Evolutionary conservation across 2,329 filamentous ascomycete genomes (phyloP).

Genomic region (Neonectria ditissima): DNA sequence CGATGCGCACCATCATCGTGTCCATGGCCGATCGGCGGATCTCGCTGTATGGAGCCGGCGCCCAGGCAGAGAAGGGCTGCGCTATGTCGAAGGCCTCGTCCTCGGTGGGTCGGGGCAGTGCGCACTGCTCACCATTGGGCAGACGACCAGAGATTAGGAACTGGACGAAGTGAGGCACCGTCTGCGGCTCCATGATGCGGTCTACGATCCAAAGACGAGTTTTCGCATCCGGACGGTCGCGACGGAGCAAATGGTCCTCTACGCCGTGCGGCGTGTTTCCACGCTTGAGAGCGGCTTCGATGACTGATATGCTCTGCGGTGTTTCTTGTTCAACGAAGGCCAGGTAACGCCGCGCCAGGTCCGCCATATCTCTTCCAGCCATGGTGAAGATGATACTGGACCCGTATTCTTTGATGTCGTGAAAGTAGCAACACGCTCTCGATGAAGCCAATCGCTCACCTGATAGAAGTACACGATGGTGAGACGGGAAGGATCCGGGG

Average conservation of each 20-base stretch:
- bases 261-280: not conserved
- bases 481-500: too few relatives aligned
- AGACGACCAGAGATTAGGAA: not conserved
- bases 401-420: too few relatives aligned
- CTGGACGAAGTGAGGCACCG: not conserved
- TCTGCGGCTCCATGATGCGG: slow-evolving; percentile 3
- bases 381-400: too few relatives aligned
- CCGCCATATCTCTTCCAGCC: too few relatives aligned
- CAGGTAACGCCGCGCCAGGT: not conserved
- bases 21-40: not conserved
- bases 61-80: not conserved
- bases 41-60: not conserved
- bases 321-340: not conserved
- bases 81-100: not conserved
- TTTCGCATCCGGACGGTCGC: not conserved
- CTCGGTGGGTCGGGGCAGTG: not conserved
- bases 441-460: too few relatives aligned
- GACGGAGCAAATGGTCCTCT: not conserved
- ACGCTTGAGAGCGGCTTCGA: not conserved
- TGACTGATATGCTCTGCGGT: not conserved
- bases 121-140: not conserved
- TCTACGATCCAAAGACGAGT: not conserved
- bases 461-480: too few relatives aligned
- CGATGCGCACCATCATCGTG: not conserved
- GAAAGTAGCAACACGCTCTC: too few relatives aligned